Base-by-base conservation (phyloP, 768 basidiomycete genomes). In the Ephemerocybe angulata region DNA sequence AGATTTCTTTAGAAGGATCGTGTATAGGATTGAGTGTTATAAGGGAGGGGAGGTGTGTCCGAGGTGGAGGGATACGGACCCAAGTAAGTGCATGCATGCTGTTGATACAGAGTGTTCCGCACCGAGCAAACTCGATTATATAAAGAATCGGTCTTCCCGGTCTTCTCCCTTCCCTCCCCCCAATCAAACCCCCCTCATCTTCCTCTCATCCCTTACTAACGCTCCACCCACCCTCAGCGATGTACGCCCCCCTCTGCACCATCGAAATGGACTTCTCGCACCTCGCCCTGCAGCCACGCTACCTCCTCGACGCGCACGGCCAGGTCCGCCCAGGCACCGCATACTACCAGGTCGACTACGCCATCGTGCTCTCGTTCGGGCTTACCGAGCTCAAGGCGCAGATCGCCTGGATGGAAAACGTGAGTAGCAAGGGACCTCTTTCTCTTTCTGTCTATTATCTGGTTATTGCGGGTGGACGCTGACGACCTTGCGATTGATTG, bases 341-440 rank as follows among this genome's bases (percentile, higher is more conserved):
- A 3, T 74, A 67, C 44, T 78, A 65, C 54, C 55, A 63, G 37
- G 56, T 76, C 37, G 62, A 70, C 8, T 77, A 68, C 53, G 73
- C 76, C 22, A 67, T 83, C 3, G 67, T 82, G 10, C 56, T 84
- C 19, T 63, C 76, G 17, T 81, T 84, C 55, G 83, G 82, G 3
- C 60, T 79, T 52, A 82, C 81, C 3, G 82, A 84, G 56, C 61
- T 83, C 58, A 76, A 72, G 56, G 81, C 81, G 0, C 76, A 80
- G 51, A 72, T 84, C 42, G 67, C 71, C 25, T 84, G 82, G 82
- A 65, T 68, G 56, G 80, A 82, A 25, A 46, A 46, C 25, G 43
- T 46, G 17, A 22, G 43, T 46, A 8, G 6, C 13, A 11, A 7
- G 11, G 21, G 15, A 27, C 6, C 12, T 4, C 24, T 7, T 12